Evolutionary conservation across 371 early-diverging fungal genomes (phyloP).

Genomic region (Mortierella polycephala): DNA sequence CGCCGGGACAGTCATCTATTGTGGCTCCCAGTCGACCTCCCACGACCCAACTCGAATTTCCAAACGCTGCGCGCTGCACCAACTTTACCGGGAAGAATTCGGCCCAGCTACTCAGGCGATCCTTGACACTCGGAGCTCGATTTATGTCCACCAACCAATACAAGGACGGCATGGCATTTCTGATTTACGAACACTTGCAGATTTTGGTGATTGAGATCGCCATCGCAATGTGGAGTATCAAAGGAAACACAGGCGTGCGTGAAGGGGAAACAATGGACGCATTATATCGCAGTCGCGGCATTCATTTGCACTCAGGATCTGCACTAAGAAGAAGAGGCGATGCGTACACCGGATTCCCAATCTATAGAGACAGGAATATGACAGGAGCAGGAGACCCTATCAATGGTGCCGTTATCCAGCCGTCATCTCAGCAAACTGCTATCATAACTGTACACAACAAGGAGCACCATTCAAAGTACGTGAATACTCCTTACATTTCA

Average conservation of each 20-base stretch:
- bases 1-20: neutral
- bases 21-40: constrained; percentile 26
- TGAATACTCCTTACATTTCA: too few species aligned
- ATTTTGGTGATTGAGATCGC: constrained; percentile 51
- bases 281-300: constrained; percentile 33
- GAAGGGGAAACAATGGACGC: constrained; percentile 25
- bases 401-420: neutral
- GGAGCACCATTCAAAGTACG: constrained; percentile 65
- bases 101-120: constrained; percentile 30
- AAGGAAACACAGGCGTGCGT: constrained; percentile 2
- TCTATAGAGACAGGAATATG: constrained; percentile 14
- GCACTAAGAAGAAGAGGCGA: constrained; percentile 35
- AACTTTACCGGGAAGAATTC: constrained; percentile 47
- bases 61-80: constrained; percentile 48
- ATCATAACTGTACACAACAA: constrained; percentile 51
- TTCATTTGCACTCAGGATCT: constrained; percentile 34
- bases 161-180: constrained; percentile 58
- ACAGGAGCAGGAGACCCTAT: constrained; percentile 2
- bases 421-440: constrained; percentile 19
- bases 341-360: constrained; percentile 39
- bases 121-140: constrained; percentile 22
- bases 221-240: constrained; percentile 39
- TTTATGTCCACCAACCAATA: constrained; percentile 57
- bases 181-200: constrained; percentile 69
- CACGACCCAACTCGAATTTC: constrained; percentile 44